These are phyloP conservation scores for Candida pini DNA, from an alignment of 805 yeast genomes.

Conservation along the genomic window DNA sequence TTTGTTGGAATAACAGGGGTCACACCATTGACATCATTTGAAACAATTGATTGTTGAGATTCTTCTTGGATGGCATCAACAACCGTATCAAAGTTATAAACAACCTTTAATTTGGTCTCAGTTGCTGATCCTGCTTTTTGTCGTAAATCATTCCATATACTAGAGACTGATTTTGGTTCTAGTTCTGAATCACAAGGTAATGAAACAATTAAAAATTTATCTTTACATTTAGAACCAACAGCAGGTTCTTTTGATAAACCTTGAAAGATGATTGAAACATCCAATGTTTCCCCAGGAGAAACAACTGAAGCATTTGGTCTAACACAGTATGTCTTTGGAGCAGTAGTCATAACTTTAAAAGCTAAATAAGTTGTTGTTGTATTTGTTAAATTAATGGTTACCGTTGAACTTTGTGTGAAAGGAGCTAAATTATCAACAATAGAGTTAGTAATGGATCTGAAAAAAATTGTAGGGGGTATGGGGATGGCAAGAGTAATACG, in stretches of 20 bases:
- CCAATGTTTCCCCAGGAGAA: constrained; percentile 64
- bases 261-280: constrained; percentile 79
- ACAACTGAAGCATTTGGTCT: constrained; percentile 89
- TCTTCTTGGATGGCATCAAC: constrained; percentile 29
- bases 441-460: too few relatives aligned
- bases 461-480: background rate
- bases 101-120: constrained; percentile 28
- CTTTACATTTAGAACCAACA: constrained; percentile 73
- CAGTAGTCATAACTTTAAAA: constrained; percentile 96
- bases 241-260: constrained; percentile 75
- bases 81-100: constrained; percentile 23
- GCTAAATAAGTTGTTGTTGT: constrained; percentile 56
- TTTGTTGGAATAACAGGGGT: background rate
- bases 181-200: constrained; percentile 64
- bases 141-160: constrained; percentile 70
- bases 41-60: constrained; percentile 16
- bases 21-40: constrained; percentile 9
- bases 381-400: constrained; percentile 51
- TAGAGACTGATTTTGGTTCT: constrained; percentile 53
- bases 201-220: constrained; percentile 86
- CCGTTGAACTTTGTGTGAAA: constrained; percentile 66
- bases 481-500: constrained; percentile 29
- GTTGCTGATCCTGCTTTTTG: constrained; percentile 38
- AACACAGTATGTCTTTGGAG: constrained; percentile 91
- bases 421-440: too few relatives aligned